phyloP scores from a whole-genome alignment of 225 moss, liverwort and hornwort species.

The Straminergon stramineum region DNA sequence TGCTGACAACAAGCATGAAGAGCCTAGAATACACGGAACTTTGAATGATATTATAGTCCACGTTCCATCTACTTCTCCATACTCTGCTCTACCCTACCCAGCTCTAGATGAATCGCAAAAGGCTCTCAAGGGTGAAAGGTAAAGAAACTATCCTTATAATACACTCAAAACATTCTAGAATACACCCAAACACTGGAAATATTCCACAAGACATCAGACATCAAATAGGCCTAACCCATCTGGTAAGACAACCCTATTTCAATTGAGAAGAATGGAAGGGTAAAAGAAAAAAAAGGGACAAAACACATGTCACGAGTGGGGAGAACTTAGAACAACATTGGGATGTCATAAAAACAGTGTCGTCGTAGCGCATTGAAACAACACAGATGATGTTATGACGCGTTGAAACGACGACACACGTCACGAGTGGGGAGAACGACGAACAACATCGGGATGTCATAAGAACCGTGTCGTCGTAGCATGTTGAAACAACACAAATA shows the following conservation, averaged over 20 bases:
- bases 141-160: background rate
- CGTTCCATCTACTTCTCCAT: background rate
- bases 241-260: background rate
- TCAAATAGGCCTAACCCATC: background rate
- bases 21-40: background rate
- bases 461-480: background rate
- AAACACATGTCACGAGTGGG: background rate
- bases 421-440: background rate
- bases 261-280: background rate
- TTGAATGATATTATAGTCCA: background rate
- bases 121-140: background rate
- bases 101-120: background rate
- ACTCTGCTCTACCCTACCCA: background rate
- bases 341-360: background rate
- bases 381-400: background rate
- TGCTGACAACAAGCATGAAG: background rate
- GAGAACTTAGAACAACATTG: background rate
- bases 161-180: background rate
- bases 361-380: background rate
- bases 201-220: background rate
- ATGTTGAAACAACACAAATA: background rate
- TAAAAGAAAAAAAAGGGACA: background rate
- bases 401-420: background rate
- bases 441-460: background rate
- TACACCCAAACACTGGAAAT: background rate